Conservation (phyloP, 2,329 filamentous ascomycete genomes). For the Berkeleyomyces basicola region DNA sequence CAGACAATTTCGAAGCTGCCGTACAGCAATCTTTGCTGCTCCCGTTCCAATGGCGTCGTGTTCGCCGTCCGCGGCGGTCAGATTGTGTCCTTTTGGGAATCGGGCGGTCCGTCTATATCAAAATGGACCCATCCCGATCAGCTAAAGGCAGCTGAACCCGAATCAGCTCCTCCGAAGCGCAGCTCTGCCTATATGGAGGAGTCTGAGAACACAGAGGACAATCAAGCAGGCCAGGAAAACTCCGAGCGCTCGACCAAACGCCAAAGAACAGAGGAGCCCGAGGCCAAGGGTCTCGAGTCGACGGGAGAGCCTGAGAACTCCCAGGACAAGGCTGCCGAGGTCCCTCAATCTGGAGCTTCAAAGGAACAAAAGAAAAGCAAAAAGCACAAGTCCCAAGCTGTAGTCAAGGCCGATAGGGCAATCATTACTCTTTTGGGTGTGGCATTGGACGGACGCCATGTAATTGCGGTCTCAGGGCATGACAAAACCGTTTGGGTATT, state of each 20-base stretch:
- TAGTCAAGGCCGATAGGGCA: constrained; percentile 33
- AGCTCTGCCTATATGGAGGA: constrained; percentile 18
- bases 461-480: constrained; percentile 70
- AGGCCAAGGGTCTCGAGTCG: constrained; percentile 17
- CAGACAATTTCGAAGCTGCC: constrained; percentile 31
- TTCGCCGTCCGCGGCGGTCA: constrained; percentile 58
- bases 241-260: constrained; percentile 11
- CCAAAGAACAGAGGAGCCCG: constrained; percentile 14
- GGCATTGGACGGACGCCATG: constrained; percentile 46
- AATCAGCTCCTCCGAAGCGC: constrained; percentile 14
- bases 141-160: constrained; percentile 18
- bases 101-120: constrained; percentile 40
- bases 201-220: constrained; percentile 14
- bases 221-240: constrained; percentile 1
- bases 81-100: constrained; percentile 49
- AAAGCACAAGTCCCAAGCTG: constrained; percentile 18
- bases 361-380: constrained; percentile 17
- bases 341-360: constrained; percentile 11
- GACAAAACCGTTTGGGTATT: constrained; percentile 87
- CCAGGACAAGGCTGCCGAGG: constrained; percentile 10
- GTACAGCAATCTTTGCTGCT: constrained; percentile 44
- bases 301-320: constrained; percentile 25
- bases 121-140: constrained; percentile 41
- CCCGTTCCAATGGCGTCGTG: constrained; percentile 38
- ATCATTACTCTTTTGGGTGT: constrained; percentile 53